Conservation (phyloP, 257 asterid species). For the Solanum bukasovii region DNA sequence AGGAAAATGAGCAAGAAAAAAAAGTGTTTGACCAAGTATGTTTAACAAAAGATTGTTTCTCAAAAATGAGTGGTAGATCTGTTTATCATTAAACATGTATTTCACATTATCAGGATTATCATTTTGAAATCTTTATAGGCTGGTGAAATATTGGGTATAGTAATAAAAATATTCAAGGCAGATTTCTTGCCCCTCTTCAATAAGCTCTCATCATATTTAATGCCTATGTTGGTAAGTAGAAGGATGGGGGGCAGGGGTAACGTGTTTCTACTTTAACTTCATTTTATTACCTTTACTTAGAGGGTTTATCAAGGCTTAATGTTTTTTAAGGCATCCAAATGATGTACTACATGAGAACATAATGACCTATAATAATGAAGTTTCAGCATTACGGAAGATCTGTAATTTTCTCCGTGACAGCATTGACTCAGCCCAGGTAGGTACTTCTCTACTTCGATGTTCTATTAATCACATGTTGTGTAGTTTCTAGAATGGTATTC, state of each 20-base stretch:
- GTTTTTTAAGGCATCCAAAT: conserved; percentile 36
- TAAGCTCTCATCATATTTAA: conserved; percentile 64
- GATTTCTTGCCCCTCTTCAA: background rate
- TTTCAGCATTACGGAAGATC: conserved; percentile 89
- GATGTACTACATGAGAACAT: conserved; percentile 50
- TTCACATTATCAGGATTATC: background rate
- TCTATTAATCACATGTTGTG: background rate
- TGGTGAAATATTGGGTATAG: conserved; percentile 86
- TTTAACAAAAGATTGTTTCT: background rate
- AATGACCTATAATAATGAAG: conserved; percentile 73
- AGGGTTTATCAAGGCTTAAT: conserved; percentile 88
- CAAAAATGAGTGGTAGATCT: background rate
- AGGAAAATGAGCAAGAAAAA: too few relatives aligned
- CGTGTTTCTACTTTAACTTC: background rate
- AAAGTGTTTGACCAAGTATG: too few relatives aligned
- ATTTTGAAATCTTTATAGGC: conserved; percentile 20
- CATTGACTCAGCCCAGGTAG: conserved; percentile 80
- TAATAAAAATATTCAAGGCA: conserved; percentile 46
- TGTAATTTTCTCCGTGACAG: conserved; percentile 78
- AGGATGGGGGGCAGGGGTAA: background rate
- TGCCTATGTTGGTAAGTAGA: conserved; percentile 93
- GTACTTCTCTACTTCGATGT: background rate
- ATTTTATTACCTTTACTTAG: conserved; percentile 27
- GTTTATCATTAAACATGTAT: background rate
- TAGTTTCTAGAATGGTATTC: background rate